A percentile compares a stretch with the other conserved stretches of the same genome.
phyloP scores from a whole-genome alignment of 208 protist genomes.

The Crithidia fasciculata region DNA sequence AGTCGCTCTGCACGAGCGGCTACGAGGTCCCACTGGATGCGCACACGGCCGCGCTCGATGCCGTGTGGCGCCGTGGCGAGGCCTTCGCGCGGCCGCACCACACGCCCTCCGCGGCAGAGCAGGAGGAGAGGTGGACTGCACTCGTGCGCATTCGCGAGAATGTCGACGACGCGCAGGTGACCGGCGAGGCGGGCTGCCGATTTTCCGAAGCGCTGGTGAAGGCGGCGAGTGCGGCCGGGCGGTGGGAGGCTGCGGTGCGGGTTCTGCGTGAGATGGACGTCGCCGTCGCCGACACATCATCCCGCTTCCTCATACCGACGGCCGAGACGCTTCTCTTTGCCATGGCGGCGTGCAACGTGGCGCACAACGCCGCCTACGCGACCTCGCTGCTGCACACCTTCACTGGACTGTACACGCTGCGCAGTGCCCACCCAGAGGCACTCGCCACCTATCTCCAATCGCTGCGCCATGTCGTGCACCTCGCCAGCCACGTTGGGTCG shows the following conservation, averaged over 20 bases:
- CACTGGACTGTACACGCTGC: conserved; percentile 47
- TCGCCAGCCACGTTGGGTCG: conserved; percentile 28
- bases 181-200: conserved; percentile 76
- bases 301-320: conserved; percentile 72
- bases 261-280: conserved; percentile 61
- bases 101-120: conserved; percentile 23
- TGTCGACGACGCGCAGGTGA: conserved; percentile 39
- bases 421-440: conserved; percentile 69
- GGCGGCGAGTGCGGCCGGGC: conserved; percentile 50
- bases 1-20: conserved; percentile 38
- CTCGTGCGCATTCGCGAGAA: conserved; percentile 39
- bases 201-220: conserved; percentile 83
- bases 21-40: conserved; percentile 63
- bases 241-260: conserved; percentile 60
- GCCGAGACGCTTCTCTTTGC: conserved; percentile 75
- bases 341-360: conserved; percentile 69
- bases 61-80: conserved; percentile 80
- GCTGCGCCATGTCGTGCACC: conserved; percentile 54
- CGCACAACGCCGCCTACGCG: conserved; percentile 59
- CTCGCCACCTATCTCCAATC: conserved; percentile 75
- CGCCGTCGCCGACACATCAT: conserved; percentile 35
- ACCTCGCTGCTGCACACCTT: conserved; percentile 52
- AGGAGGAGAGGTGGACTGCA: conserved; percentile 36
- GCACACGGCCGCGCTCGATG: conserved; percentile 78
- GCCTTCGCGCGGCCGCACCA: conserved; percentile 57